These are phyloP conservation scores for Fusarium anguioides DNA, from an alignment of 2,329 filamentous ascomycete species.

Conservation along the genomic window DNA sequence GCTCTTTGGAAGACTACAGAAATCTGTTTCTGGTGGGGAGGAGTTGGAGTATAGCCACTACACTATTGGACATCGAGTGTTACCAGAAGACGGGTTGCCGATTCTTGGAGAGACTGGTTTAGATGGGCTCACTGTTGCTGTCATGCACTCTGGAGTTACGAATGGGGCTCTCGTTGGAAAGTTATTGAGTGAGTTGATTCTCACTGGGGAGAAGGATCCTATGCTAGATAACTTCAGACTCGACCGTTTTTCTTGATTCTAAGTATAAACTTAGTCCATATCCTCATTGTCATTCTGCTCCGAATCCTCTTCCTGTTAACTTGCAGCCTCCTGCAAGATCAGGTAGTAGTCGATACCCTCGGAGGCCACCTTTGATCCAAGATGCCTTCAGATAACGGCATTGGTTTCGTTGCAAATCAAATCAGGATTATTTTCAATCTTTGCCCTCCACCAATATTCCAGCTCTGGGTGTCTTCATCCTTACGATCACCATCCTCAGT, in stretches of 20 bases:
- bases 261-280: no score
- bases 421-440: fast-evolving
- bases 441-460: not conserved
- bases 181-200: conserved; percentile 9
- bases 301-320: no score
- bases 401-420: no score
- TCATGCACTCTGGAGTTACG: conserved; percentile 28
- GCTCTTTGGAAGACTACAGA: conserved; percentile 3
- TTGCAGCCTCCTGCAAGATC: no score
- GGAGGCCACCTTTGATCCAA: no score
- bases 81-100: conserved; percentile 12
- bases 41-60: conserved; percentile 18
- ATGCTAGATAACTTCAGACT: not conserved
- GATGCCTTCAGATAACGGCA: not conserved
- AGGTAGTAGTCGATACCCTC: no score
- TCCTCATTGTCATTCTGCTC: no score
- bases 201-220: not conserved
- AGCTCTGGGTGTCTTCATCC: not conserved
- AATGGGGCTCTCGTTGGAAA: conserved; percentile 23
- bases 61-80: conserved; percentile 8
- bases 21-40: not conserved
- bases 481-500: not conserved
- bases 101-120: conserved; percentile 19
- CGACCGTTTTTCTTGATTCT: not conserved
- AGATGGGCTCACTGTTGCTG: conserved; percentile 9